Percentiles rank a stretch among this genome's conserved stretches.
Conservation (phyloP, 371 early-diverging fungal species). For the Enterocytospora artemiae region DNA sequence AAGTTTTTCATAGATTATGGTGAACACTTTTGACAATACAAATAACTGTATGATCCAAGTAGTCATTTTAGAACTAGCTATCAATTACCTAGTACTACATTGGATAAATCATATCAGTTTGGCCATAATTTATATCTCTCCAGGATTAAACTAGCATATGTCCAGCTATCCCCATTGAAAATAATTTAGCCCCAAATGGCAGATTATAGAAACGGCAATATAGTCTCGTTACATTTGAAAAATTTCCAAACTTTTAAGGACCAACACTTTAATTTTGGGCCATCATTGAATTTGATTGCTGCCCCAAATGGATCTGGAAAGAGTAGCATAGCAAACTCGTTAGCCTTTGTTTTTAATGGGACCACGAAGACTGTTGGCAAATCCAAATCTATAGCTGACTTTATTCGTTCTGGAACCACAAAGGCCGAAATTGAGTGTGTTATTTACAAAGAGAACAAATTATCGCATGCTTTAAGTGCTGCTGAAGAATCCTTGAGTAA, state of each 20-base stretch:
- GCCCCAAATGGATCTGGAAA: constrained; percentile 81
- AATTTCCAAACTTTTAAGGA: constrained; percentile 56
- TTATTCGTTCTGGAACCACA: constrained; percentile 47
- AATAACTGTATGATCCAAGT: too few relatives aligned
- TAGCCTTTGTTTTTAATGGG: constrained; percentile 84
- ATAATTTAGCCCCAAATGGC: too few relatives aligned
- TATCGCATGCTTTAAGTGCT: neutral
- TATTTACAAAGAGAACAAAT: constrained; percentile 4
- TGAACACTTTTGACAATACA: too few relatives aligned
- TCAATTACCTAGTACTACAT: too few relatives aligned
- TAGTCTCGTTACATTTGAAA: constrained; percentile 41
- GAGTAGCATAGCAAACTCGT: constrained; percentile 84
- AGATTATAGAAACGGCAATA: constrained; percentile 35
- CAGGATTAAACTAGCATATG: too few relatives aligned
- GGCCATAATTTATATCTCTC: too few relatives aligned
- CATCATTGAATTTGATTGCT: constrained; percentile 56
- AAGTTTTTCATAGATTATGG: too few relatives aligned
- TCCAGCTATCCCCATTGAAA: too few relatives aligned
- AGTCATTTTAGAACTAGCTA: too few relatives aligned
- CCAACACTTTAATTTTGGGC: constrained; percentile 44
- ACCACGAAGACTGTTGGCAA: constrained; percentile 63
- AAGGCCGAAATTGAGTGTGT: constrained; percentile 35
- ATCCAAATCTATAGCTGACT: constrained; percentile 46
- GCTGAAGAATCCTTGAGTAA: neutral
- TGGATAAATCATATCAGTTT: too few relatives aligned